Evolutionary conservation across 768 basidiomycete species (phyloP).

Genomic region (Exsudoporus frostii): DNA sequence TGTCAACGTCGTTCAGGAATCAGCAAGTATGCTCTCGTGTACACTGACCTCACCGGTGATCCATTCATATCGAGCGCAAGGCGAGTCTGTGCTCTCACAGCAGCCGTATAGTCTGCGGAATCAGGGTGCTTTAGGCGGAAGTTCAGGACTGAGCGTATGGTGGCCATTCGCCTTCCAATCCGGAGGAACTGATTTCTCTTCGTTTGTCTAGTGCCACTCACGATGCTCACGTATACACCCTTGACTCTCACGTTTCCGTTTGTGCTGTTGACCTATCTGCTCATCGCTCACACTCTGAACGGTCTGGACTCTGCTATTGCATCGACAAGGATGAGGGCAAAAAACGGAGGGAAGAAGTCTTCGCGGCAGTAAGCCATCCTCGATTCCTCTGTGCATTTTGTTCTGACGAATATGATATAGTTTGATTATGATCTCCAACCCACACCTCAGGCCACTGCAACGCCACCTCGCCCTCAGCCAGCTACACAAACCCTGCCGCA

Average conservation of each 20-base stretch:
- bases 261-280: slow-evolving; percentile 78
- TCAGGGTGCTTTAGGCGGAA: slow-evolving; percentile 42
- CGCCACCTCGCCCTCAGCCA: slow-evolving; percentile 17
- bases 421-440: slow-evolving; percentile 40
- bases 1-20: slow-evolving; percentile 50
- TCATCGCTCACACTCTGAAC: slow-evolving; percentile 77
- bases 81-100: slow-evolving; percentile 54
- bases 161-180: slow-evolving; percentile 1
- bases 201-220: slow-evolving; percentile 50
- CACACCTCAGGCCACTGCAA: slow-evolving; percentile 3
- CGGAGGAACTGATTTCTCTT: not conserved
- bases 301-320: slow-evolving; percentile 70
- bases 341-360: slow-evolving; percentile 50
- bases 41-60: slow-evolving; percentile 74
- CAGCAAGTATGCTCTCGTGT: slow-evolving; percentile 68
- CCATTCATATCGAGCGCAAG: slow-evolving; percentile 59
- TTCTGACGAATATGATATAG: slow-evolving; percentile 21
- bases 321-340: slow-evolving; percentile 58
- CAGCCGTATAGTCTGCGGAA: slow-evolving; percentile 47
- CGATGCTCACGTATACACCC: slow-evolving; percentile 69
- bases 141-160: slow-evolving; percentile 61
- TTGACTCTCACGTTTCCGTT: slow-evolving; percentile 80
- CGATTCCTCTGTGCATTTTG: not conserved
- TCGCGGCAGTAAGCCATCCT: slow-evolving; percentile 45
- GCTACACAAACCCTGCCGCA: slow-evolving; percentile 9